A percentile compares a stretch with the other conserved stretches of the same genome.
Conservation (phyloP, 1,139 yeast species). For the Kazachstania sp. region DNA sequence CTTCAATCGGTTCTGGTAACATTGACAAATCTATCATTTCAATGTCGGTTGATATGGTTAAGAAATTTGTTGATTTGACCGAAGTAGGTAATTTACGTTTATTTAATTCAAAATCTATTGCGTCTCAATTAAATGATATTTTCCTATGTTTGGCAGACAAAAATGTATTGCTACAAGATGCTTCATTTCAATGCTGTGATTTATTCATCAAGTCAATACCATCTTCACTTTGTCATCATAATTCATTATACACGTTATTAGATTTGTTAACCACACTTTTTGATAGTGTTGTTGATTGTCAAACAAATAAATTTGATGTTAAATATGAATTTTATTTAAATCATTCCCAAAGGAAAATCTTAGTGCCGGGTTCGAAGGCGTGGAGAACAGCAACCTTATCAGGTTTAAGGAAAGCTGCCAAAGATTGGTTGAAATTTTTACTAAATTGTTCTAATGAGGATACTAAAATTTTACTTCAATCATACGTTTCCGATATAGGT, state of each 20-base stretch:
- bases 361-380: constrained; percentile 66
- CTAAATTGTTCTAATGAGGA: constrained; percentile 58
- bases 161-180: constrained; percentile 62
- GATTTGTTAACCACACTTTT: constrained; percentile 73
- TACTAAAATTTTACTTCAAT: constrained; percentile 66
- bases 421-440: constrained; percentile 53
- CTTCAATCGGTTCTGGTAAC: constrained; percentile 54
- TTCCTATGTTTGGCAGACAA: constrained; percentile 72
- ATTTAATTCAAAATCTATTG: constrained; percentile 54
- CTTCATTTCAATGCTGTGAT: constrained; percentile 76
- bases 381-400: constrained; percentile 69
- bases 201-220: constrained; percentile 63
- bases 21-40: constrained; percentile 63
- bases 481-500: constrained; percentile 52
- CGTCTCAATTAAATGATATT: constrained; percentile 62
- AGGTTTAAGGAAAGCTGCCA: constrained; percentile 50
- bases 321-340: constrained; percentile 58
- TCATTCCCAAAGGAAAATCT: constrained; percentile 49
- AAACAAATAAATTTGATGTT: constrained; percentile 78
- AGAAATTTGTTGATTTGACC: constrained; percentile 42
- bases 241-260: constrained; percentile 65
- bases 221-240: constrained; percentile 66
- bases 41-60: constrained; percentile 53
- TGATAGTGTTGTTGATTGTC: constrained; percentile 80
- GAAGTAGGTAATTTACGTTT: constrained; percentile 27